Evolutionary conservation across 139 green algal species (phyloP).

Genomic region (Pleodorina starrii): DNA sequence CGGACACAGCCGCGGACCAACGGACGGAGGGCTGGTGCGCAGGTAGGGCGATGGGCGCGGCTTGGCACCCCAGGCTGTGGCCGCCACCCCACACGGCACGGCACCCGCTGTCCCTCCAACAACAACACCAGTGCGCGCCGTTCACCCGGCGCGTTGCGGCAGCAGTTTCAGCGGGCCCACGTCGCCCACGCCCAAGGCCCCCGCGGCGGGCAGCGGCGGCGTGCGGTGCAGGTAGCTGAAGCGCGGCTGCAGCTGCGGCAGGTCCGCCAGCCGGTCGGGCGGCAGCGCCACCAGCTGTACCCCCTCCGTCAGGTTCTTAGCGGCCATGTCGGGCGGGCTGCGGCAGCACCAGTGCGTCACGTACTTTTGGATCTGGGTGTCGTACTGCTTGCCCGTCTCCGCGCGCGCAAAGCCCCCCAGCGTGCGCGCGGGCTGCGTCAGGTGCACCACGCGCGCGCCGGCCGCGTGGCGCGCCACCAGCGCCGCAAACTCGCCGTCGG

Average conservation of each 20-base stretch:
- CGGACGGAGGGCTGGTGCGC: no score
- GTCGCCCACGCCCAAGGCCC: no score
- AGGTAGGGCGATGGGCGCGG: no score
- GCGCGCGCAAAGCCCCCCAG: neutral
- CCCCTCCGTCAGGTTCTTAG: neutral
- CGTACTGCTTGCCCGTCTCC: slow-evolving; percentile 2
- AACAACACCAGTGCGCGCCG: no score
- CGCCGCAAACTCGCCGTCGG: neutral
- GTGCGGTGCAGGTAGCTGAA: slow-evolving; percentile 13
- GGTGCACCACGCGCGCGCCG: slow-evolving; percentile 13
- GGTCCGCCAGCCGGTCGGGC: neutral
- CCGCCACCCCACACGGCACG: no score
- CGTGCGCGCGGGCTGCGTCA: neutral
- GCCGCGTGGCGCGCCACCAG: neutral
- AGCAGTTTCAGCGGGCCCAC: no score
- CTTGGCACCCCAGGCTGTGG: no score
- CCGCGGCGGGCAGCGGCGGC: neutral
- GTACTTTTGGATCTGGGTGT: slow-evolving; percentile 35
- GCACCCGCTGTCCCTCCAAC: no score
- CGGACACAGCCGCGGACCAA: no score
- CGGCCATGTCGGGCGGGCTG: slow-evolving; percentile 11
- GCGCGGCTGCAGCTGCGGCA: neutral
- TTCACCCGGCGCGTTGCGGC: no score
- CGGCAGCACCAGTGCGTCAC: slow-evolving; percentile 51
- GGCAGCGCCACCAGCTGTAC: slow-evolving; percentile 43